A percentile compares a stretch with the other conserved stretches of the same genome.
Evolutionary conservation across 2,329 filamentous ascomycete species (phyloP).

Genomic region (Sarocladium brachiariae): DNA sequence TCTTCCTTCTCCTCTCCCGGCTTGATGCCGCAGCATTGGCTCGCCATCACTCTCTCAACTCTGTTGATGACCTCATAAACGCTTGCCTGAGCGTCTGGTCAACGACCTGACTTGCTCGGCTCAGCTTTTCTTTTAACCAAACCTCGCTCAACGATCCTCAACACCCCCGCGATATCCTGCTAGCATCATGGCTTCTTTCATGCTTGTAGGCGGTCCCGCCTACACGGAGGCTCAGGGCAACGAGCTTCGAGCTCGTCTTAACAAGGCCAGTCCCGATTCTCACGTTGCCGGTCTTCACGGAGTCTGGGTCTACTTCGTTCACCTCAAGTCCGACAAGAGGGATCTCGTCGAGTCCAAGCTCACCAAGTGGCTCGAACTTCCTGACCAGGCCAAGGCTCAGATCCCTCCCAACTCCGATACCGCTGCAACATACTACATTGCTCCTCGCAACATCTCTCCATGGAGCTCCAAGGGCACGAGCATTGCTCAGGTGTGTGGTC

Average conservation of each 20-base stretch:
- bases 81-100: constrained; percentile 5
- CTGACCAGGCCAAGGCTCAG: constrained; percentile 9
- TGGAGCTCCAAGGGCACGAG: constrained; percentile 97
- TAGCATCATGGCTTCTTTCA: constrained; percentile 11
- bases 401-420: constrained; percentile 30
- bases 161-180: background rate
- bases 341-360: constrained; percentile 39
- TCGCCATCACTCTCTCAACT: constrained; percentile 7
- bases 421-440: constrained; percentile 61
- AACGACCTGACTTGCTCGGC: constrained; percentile 5
- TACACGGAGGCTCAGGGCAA: constrained; percentile 22
- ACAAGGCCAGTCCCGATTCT: constrained; percentile 29
- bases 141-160: background rate
- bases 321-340: constrained; percentile 42
- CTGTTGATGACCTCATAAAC: constrained; percentile 3
- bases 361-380: constrained; percentile 20
- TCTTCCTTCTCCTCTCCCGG: background rate
- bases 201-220: constrained; percentile 15
- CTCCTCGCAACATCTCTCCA: constrained; percentile 81
- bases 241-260: constrained; percentile 38
- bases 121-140: background rate
- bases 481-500: constrained; percentile 85
- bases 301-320: constrained; percentile 60
- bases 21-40: constrained; percentile 9
- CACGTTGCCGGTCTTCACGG: constrained; percentile 44